A percentile compares a stretch with the other conserved stretches of the same genome.
Conservation (phyloP, 2,329 filamentous ascomycete genomes). For the Verticillium klebahnii region DNA sequence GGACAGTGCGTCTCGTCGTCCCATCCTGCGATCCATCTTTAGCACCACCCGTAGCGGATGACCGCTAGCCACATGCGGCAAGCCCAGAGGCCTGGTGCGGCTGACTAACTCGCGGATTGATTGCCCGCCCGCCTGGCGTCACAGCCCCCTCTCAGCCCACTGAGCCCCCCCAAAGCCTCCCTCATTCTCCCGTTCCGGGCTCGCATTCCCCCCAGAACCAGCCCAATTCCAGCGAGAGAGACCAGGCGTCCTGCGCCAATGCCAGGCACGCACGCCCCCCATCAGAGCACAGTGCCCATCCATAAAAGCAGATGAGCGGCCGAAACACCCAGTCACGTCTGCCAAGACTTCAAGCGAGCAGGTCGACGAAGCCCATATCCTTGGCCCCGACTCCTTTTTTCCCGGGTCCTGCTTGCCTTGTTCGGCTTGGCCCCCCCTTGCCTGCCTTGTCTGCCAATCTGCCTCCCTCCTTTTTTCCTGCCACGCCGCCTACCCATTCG, state of each 20-base stretch:
- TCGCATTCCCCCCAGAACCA: background rate
- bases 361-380: conserved; percentile 13
- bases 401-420: conserved; percentile 6
- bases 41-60: background rate
- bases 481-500: conserved; percentile 1
- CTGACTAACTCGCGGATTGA: background rate
- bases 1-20: background rate
- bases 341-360: background rate
- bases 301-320: background rate
- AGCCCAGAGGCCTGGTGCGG: background rate
- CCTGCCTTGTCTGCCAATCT: conserved; percentile 1
- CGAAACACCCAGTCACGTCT: background rate
- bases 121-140: background rate
- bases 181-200: background rate
- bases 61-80: background rate
- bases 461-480: conserved; percentile 3
- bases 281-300: background rate
- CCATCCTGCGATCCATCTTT: background rate
- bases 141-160: background rate
- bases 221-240: background rate
- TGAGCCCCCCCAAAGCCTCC: background rate
- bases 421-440: conserved; percentile 6
- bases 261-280: background rate
- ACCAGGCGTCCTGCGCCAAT: background rate
- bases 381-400: conserved; percentile 1